Evolutionary conservation across 2,329 filamentous ascomycete species (phyloP), one percentile per base, ranked within the genome.

Genomic region (Diaporthe sp.): DNA sequence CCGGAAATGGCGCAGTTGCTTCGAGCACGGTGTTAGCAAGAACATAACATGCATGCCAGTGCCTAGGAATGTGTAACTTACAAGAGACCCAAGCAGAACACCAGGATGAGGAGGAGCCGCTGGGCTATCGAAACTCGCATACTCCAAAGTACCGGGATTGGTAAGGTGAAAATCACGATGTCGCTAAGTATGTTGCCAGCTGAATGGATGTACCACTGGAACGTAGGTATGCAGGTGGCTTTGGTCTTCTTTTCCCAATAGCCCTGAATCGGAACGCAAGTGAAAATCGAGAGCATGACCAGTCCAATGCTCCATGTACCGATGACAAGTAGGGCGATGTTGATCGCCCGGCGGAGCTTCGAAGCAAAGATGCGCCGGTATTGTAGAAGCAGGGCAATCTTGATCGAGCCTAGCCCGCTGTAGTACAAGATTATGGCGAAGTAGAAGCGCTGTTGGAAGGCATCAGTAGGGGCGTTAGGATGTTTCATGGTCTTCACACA

Each of bases 381-480:
- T 28, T 72, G 70, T 7, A 72, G 33, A 3, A 72, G 70, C 28
- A 72, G 57, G 19, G 70, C 40, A 25, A 50, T 40, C 30, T 72
- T 72, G 57, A 72, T 54, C 0, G 70, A 64, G 19, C 70, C 70
- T 19, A 72, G 57, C 17, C 30, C 57, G 57, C 42, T 35, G 57
- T 72, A 72, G 45, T 72, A 72, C 12, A 72, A 10, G 19, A 72
- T 72, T n/a, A 72, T 55, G 15, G 70, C n/a, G 22, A 72, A 47
- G n/a, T 72, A 72, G 13, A 72, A 72, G 9, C 70, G 57, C 70
- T 72, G 42, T 52, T 47, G 30, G 7, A 4, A 50, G 55, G 35
- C 1, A 33, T 72, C n/a, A 50, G 42, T 25, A n/a, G 0, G 13
- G 1, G 9, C 3, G 5, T 8, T 3, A 10, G 6, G 3, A 50